phyloP scores from a whole-genome alignment of 2,329 filamentous ascomycete genomes.

The Nemania diffusa region DNA sequence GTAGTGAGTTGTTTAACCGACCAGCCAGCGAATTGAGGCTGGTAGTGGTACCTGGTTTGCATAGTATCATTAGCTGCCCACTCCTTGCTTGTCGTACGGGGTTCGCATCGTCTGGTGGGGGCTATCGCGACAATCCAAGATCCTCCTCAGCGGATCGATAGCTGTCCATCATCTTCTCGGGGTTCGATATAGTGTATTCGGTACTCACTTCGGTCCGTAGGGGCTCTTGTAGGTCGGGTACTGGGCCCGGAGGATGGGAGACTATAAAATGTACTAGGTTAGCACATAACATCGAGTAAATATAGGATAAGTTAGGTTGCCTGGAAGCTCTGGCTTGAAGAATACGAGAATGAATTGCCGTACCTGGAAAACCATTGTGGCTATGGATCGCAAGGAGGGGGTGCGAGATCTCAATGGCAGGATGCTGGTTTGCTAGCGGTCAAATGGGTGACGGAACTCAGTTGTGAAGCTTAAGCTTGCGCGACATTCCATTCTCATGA shows the following conservation, averaged over 20 bases:
- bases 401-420: slow-evolving; percentile 40
- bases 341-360: neutral
- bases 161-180: neutral
- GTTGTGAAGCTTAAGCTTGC: slow-evolving; percentile 39
- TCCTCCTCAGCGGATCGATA: neutral
- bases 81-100: neutral
- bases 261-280: slow-evolving; percentile 50
- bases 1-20: slow-evolving; percentile 59
- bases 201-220: slow-evolving; percentile 73
- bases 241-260: slow-evolving; percentile 57
- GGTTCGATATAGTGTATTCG: slow-evolving; percentile 1
- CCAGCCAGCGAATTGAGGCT: slow-evolving; percentile 65
- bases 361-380: slow-evolving; percentile 46
- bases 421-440: slow-evolving; percentile 27
- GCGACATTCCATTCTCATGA: slow-evolving; percentile 45
- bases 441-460: slow-evolving; percentile 39
- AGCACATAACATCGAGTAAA: slow-evolving; percentile 4
- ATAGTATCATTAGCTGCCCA: slow-evolving; percentile 31
- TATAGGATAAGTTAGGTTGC: neutral
- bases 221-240: slow-evolving; percentile 66
- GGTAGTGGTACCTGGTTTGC: slow-evolving; percentile 66
- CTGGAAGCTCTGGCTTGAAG: neutral
- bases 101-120: slow-evolving; percentile 5
- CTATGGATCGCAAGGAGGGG: slow-evolving; percentile 33
- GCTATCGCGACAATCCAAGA: neutral